Base-by-base conservation (phyloP, 2,329 filamentous ascomycete genomes). In the Fusarium ramigenum region DNA sequence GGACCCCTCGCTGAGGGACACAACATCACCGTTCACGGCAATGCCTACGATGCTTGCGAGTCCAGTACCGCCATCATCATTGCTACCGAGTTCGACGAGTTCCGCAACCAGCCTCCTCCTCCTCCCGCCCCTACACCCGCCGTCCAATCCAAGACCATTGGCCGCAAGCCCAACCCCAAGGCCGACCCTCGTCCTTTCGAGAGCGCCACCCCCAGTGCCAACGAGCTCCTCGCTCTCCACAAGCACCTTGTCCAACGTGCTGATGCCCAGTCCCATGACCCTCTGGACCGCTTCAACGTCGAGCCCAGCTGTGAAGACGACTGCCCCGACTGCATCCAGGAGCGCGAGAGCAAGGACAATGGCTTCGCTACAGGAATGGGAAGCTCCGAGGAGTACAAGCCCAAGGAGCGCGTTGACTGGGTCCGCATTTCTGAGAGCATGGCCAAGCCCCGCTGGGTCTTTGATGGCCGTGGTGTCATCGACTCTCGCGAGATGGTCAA, bases 81-180 rank as follows among this genome's bases (percentile, higher is more conserved):
- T 76, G 85, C 86, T n/a, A 89, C 87, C 57, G 87, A 89, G 66
- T 88, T 87, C 69, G 86, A 89, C 75, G 87, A 88, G 81, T 89
- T 89, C 79, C 83, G 84, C 59, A 85, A 83, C 74, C 81, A 83
- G 71, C 80, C 82, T 19, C 64, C 80, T 37, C 76, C 82, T 34
- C 72, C 73, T 64, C 76, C 80, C 25, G 75, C 76, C n/a, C 75
- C 80, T n/a, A 69, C 65, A 25, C 69, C 75, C 12, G 63, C 65
- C 23, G 79, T 78, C 42, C 66, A 77, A 23, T 69, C 79, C 67
- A 80, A 80, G 76, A 77, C 79, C 72, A 74, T 79, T 50, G 79
- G 81, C 63, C 78, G 80, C 75, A 82, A 82, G 78, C 81, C 81
- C 64, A 82, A 82, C 73, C 80, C 80, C 58, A 83, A 84, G 69